A percentile compares a stretch with the other conserved stretches of the same genome.
Evolutionary conservation across 2,329 filamentous ascomycete genomes (phyloP).

Genomic region (Aspergillus sp.): DNA sequence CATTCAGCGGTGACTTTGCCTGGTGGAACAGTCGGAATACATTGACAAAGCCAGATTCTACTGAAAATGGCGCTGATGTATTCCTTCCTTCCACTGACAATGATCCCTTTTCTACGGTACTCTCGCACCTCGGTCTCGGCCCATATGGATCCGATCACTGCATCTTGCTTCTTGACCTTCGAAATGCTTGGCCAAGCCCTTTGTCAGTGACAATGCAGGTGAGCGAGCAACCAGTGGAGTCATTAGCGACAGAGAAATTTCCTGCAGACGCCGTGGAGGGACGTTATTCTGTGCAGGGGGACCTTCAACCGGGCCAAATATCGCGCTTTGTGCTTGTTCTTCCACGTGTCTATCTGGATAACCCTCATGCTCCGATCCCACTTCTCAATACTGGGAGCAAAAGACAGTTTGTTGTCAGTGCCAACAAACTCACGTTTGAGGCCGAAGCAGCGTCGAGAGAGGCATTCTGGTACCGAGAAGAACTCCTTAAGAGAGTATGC

Average conservation of each 20-base stretch:
- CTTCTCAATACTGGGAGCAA: conserved; percentile 75
- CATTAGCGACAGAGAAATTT: neutral
- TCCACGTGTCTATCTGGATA: conserved; percentile 68
- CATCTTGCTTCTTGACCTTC: conserved; percentile 74
- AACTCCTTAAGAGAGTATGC: conserved; percentile 65
- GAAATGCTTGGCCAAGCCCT: conserved; percentile 84
- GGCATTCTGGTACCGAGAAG: conserved; percentile 87
- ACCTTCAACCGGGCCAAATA: conserved; percentile 57
- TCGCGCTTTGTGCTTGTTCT: conserved; percentile 72
- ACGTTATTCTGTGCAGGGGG: conserved; percentile 35
- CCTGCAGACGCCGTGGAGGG: conserved; percentile 16
- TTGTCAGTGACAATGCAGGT: conserved; percentile 61
- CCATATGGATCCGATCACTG: conserved; percentile 60
- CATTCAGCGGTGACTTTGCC: conserved; percentile 65
- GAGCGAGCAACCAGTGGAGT: conserved; percentile 22
- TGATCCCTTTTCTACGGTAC: conserved; percentile 42
- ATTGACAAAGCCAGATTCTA: conserved; percentile 3
- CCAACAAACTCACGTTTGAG: conserved; percentile 72
- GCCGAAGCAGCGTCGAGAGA: conserved; percentile 73
- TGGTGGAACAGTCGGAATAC: conserved; percentile 47
- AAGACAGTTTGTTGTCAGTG: conserved; percentile 87
- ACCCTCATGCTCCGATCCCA: conserved; percentile 73
- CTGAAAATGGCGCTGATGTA: conserved; percentile 3
- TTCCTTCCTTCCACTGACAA: conserved; percentile 22
- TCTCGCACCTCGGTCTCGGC: conserved; percentile 37